Evolutionary conservation across 1,284 basidiomycete genomes (phyloP).

Genomic region (Puccinia hordei): DNA sequence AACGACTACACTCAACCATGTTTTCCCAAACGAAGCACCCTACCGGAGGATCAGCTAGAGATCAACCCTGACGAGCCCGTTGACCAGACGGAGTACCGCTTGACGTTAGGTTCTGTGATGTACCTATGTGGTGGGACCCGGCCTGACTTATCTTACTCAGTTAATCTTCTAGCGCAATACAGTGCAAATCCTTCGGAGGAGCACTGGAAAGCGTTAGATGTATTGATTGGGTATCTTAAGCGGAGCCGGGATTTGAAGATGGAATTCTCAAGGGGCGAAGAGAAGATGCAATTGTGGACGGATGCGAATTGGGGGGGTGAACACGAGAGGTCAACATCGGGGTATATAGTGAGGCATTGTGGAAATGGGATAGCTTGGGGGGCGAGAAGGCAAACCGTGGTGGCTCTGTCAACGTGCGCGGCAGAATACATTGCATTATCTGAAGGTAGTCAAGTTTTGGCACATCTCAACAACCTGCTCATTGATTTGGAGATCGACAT

Average conservation of each 20-base stretch:
- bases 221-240: conserved; percentile 19
- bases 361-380: too few species aligned
- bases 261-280: not conserved
- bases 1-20: not conserved
- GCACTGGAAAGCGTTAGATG: conserved; percentile 26
- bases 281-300: too few species aligned
- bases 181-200: not conserved
- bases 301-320: too few species aligned
- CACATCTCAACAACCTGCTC: not conserved
- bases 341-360: too few species aligned
- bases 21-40: not conserved
- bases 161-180: conserved; percentile 8
- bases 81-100: not conserved
- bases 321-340: too few species aligned
- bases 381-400: too few species aligned
- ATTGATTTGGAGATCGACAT: not conserved
- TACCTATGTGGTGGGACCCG: too few species aligned
- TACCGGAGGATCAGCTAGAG: not conserved
- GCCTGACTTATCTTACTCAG: not conserved
- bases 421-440: not conserved
- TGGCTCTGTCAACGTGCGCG: too few species aligned
- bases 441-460: not conserved
- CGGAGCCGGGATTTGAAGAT: not conserved
- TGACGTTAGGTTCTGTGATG: not conserved
- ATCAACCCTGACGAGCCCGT: not conserved